phyloP scores from a whole-genome alignment of 495 filamentous ascomycete genomes.

The Collariella sp. region DNA sequence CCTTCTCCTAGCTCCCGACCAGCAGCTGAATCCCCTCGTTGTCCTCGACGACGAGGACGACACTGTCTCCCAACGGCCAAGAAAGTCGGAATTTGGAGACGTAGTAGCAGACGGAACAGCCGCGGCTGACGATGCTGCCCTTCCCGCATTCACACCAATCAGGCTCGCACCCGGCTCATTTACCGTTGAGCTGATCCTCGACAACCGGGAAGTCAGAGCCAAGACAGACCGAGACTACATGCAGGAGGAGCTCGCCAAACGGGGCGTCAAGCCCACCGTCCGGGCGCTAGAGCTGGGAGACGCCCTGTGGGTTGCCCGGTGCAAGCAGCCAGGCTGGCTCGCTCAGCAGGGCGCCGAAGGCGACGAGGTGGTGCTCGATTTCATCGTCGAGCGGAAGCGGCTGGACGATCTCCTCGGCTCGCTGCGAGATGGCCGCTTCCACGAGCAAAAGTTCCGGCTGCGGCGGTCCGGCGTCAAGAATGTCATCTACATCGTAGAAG shows the following conservation, averaged over 20 bases:
- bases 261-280: constrained; percentile 56
- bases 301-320: constrained; percentile 72
- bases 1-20: background rate
- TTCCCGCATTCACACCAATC: constrained; percentile 53
- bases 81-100: constrained; percentile 21
- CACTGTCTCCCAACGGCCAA: background rate
- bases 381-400: constrained; percentile 75
- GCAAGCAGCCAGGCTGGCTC: constrained; percentile 49
- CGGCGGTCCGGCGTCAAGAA: constrained; percentile 62
- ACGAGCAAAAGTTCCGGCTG: constrained; percentile 79
- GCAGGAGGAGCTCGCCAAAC: constrained; percentile 58
- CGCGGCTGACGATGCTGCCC: constrained; percentile 21
- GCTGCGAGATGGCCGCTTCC: constrained; percentile 77
- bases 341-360: constrained; percentile 51
- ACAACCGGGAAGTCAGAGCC: constrained; percentile 70
- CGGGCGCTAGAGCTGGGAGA: constrained; percentile 67
- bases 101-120: constrained; percentile 35
- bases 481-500: constrained; percentile 75
- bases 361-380: constrained; percentile 73
- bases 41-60: constrained; percentile 10
- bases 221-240: constrained; percentile 73
- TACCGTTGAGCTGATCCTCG: constrained; percentile 64
- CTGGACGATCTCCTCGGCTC: constrained; percentile 71
- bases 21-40: background rate
- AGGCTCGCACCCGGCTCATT: constrained; percentile 55